These are phyloP conservation scores for Cladophialophora immunda DNA, from an alignment of 2,329 filamentous ascomycete genomes.

Conservation along the genomic window DNA sequence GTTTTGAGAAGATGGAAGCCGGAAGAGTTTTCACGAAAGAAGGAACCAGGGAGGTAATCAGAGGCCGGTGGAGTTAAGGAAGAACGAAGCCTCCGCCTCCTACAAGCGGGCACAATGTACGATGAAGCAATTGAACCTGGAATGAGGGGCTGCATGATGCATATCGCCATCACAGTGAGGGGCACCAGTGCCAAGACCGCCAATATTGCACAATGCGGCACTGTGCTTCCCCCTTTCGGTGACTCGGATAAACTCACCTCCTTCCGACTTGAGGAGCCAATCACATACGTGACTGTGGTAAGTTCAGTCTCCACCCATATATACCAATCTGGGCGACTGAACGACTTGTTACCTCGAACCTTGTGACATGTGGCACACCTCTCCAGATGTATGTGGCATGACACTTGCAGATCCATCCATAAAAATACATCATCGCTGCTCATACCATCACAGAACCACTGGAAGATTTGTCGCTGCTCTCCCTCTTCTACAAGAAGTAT, in stretches of 20 bases:
- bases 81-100: constrained; percentile 1
- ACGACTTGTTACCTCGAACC: neutral
- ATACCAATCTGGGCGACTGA: neutral
- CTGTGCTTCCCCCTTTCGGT: constrained; percentile 6
- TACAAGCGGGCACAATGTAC: constrained; percentile 10
- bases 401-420: neutral
- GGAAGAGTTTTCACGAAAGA: constrained; percentile 14
- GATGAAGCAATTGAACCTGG: constrained; percentile 21
- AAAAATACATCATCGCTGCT: neutral
- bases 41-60: constrained; percentile 27
- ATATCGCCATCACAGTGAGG: constrained; percentile 18
- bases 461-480: too few species aligned
- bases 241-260: constrained; percentile 5
- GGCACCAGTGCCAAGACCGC: constrained; percentile 6
- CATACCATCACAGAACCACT: constrained; percentile 1
- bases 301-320: neutral
- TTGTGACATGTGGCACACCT: neutral
- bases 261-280: neutral
- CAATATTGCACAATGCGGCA: neutral
- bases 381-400: neutral
- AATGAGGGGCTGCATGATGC: constrained; percentile 12
- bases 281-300: neutral
- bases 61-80: constrained; percentile 22
- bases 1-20: constrained; percentile 21
- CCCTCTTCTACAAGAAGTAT: too few species aligned